Conservation (phyloP, 2,329 filamentous ascomycete species). For the Berkeleyomyces basicola region DNA sequence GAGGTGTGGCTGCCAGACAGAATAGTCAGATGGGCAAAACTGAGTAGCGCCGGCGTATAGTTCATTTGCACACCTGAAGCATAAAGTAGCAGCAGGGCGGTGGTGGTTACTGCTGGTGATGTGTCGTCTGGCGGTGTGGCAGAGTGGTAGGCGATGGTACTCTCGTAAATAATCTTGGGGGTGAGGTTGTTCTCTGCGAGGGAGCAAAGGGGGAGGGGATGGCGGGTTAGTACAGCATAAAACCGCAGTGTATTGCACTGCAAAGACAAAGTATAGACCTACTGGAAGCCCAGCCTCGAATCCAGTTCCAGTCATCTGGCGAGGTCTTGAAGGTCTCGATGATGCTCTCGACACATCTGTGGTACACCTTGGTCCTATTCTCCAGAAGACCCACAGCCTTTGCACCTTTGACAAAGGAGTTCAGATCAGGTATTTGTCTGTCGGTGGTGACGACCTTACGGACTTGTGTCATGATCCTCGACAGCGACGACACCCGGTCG, state of each 20-base stretch:
- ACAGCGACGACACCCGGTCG: neutral
- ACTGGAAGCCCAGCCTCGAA: slow-evolving; percentile 5
- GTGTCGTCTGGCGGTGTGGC: neutral
- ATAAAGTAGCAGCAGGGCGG: slow-evolving; percentile 19
- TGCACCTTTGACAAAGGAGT: slow-evolving; percentile 4
- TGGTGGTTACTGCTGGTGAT: slow-evolving; percentile 14
- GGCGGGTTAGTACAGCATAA: too few relatives aligned
- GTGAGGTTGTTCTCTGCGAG: neutral
- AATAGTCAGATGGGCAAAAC: slow-evolving; percentile 1
- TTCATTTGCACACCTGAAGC: slow-evolving; percentile 19
- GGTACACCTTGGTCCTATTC: slow-evolving; percentile 6
- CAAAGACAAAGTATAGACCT: neutral
- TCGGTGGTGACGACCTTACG: neutral
- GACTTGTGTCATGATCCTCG: neutral
- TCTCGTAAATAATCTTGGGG: slow-evolving; percentile 1
- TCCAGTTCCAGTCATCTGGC: slow-evolving; percentile 5
- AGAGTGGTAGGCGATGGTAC: slow-evolving; percentile 4
- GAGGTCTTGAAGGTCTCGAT: slow-evolving; percentile 3
- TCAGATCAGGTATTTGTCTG: neutral
- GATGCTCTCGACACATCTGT: slow-evolving; percentile 2
- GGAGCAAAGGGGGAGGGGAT: too few relatives aligned
- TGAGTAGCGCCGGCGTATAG: slow-evolving; percentile 3
- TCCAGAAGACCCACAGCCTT: neutral
- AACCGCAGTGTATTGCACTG: neutral
- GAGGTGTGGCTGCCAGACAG: slow-evolving; percentile 20